These are phyloP conservation scores for Alternaria atra DNA, from an alignment of 2,329 filamentous ascomycete species.

Conservation along the genomic window DNA sequence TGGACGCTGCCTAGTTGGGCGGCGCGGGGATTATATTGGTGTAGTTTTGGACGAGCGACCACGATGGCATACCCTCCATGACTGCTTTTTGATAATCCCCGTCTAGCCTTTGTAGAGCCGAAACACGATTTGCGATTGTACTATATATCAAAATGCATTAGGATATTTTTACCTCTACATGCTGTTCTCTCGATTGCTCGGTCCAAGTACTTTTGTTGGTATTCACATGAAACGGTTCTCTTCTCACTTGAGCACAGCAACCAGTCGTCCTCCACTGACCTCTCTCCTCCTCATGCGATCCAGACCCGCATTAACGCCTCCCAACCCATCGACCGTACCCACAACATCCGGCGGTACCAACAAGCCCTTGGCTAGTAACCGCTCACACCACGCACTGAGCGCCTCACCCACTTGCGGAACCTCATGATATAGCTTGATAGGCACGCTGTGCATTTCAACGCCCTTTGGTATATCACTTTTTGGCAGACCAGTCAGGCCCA, in stretches of 20 bases:
- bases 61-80: background rate
- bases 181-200: background rate
- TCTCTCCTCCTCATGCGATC: constrained; percentile 72
- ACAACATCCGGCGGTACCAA: constrained; percentile 72
- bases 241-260: constrained; percentile 48
- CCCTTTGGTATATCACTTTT: constrained; percentile 60
- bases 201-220: accelerated
- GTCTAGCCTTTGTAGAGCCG: background rate
- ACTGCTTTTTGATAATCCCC: background rate
- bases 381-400: constrained; percentile 73
- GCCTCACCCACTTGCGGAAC: constrained; percentile 69
- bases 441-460: constrained; percentile 70
- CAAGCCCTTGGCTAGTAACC: constrained; percentile 63
- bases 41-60: constrained; percentile 1
- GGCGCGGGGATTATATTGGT: background rate
- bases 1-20: background rate
- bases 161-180: constrained; percentile 1
- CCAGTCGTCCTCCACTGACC: constrained; percentile 73
- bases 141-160: constrained; percentile 3
- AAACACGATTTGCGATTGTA: background rate
- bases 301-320: constrained; percentile 72
- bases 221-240: background rate
- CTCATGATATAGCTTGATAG: constrained; percentile 80
- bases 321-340: constrained; percentile 69
- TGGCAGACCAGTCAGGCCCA: constrained; percentile 73